Conservation (phyloP, 306 rosid species). For the Inga oerstediana region DNA sequence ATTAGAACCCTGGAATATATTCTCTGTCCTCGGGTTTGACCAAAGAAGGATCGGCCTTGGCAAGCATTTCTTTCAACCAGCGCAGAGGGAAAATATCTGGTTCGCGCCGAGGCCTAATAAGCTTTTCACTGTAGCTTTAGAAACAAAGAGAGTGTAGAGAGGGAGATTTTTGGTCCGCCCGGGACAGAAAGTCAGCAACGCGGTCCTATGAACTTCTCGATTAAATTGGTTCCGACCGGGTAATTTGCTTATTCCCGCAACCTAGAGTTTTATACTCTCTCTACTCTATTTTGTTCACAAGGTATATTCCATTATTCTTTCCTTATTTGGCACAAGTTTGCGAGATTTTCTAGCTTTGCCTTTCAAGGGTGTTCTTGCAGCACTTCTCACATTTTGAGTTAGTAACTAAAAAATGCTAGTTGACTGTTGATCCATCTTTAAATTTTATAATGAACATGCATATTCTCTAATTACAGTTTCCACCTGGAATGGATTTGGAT, state of each 20-base stretch:
- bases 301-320: background rate
- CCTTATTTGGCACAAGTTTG: background rate
- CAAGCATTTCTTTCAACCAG: background rate
- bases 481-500: constrained; percentile 63
- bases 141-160: background rate
- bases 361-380: background rate
- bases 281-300: background rate
- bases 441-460: background rate
- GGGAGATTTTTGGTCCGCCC: background rate
- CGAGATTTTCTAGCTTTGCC: background rate
- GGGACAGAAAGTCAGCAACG: background rate
- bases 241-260: constrained; percentile 28
- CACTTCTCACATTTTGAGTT: background rate
- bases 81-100: background rate
- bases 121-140: background rate
- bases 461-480: constrained; percentile 24
- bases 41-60: background rate
- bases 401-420: background rate
- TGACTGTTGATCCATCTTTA: background rate
- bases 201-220: constrained; percentile 5
- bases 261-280: background rate
- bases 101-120: background rate
- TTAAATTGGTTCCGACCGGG: constrained; percentile 10
- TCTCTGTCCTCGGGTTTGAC: background rate
- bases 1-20: background rate